Percentiles rank a stretch among this genome's conserved stretches.
Evolutionary conservation across 345 rosid genomes (phyloP).

Genomic region (Sisymbrium irio): DNA sequence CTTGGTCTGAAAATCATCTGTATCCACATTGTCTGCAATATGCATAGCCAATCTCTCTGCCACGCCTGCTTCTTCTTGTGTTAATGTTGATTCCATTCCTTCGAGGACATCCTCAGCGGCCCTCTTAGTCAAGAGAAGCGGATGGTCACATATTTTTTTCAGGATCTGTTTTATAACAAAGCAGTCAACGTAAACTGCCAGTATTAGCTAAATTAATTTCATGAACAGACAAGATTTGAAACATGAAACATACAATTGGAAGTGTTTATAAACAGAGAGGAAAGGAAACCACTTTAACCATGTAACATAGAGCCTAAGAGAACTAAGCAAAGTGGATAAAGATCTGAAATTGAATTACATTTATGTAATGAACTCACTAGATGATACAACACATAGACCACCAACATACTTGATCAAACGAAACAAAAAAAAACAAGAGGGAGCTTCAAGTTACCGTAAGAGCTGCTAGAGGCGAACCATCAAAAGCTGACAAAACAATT

Average conservation of each 20-base stretch:
- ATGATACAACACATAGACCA: not conserved
- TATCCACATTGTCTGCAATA: conserved; percentile 76
- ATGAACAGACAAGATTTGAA: conserved; percentile 9
- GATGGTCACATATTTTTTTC: conserved; percentile 71
- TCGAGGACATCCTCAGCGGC: conserved; percentile 68
- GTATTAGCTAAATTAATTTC: not conserved
- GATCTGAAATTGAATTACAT: conserved; percentile 6
- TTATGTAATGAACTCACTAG: not conserved
- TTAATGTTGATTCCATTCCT: conserved; percentile 84
- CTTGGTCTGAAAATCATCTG: conserved; percentile 70
- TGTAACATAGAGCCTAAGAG: conserved; percentile 3
- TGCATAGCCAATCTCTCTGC: conserved; percentile 93
- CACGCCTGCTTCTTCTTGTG: conserved; percentile 70
- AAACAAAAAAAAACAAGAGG: not conserved
- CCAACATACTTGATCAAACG: not conserved
- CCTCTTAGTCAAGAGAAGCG: conserved; percentile 41
- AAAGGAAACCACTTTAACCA: not conserved
- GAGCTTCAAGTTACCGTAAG: conserved; percentile 61
- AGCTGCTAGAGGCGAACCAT: conserved; percentile 97
- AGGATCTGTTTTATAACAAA: conserved; percentile 65
- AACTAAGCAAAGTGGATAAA: not conserved
- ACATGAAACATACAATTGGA: not conserved
- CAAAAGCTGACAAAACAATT: conserved; percentile 90
- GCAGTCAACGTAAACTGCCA: not conserved
- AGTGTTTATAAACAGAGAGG: not conserved